Conservation (phyloP, 257 asterid species). For the Orobanche coerulescens region DNA sequence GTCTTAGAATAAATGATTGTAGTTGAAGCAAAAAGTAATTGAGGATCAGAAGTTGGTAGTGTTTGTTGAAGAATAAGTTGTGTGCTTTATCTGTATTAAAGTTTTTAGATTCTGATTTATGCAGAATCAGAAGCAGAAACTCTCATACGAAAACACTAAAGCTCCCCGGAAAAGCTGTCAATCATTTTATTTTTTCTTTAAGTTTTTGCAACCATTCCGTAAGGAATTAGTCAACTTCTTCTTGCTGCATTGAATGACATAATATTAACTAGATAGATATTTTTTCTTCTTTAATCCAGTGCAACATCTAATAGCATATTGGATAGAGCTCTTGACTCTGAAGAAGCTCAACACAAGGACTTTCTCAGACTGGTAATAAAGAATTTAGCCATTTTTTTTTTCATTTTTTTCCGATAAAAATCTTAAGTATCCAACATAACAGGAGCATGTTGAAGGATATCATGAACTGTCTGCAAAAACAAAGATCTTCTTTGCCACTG, state of each 20-base stretch:
- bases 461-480: constrained; percentile 82
- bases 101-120: no score
- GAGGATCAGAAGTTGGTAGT: no score
- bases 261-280: not conserved
- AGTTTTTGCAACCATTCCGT: no score
- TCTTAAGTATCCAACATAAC: not conserved
- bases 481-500: constrained; percentile 64
- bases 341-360: constrained; percentile 80
- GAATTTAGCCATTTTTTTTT: not conserved
- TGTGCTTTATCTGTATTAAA: no score
- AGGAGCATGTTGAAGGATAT: constrained; percentile 86
- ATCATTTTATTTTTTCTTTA: no score
- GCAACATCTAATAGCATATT: constrained; percentile 77
- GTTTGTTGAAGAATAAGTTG: no score
- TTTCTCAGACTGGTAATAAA: constrained; percentile 69
- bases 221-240: no score
- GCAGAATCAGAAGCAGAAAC: no score
- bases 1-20: not conserved
- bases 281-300: constrained; percentile 29
- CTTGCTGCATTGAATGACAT: not conserved
- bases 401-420: not conserved
- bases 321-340: constrained; percentile 84
- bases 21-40: no score
- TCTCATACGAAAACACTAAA: no score
- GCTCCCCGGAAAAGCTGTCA: no score